A percentile compares a stretch with the other conserved stretches of the same genome.
phyloP scores from a whole-genome alignment of 2,329 filamentous ascomycete genomes.

The Fusarium sp. region DNA sequence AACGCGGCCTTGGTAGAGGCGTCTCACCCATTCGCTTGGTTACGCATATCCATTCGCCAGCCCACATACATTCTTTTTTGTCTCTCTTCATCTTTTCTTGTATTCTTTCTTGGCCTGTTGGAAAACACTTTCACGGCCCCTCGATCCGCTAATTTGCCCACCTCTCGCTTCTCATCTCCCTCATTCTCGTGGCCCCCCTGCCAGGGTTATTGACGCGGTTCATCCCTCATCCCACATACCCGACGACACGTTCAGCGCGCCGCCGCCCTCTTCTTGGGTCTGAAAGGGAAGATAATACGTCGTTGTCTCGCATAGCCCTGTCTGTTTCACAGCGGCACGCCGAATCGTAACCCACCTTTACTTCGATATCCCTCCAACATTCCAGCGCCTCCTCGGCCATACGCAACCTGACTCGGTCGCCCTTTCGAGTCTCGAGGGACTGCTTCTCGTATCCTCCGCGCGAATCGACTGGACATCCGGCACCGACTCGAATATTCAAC shows the following conservation, averaged over 20 bases:
- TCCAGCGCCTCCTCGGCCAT: conserved; percentile 16
- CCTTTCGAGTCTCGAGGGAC: conserved; percentile 10
- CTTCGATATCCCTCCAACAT: conserved; percentile 26
- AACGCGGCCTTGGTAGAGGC: conserved; percentile 39
- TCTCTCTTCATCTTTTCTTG: conserved; percentile 20
- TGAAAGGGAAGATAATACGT: not conserved
- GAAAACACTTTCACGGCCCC: not conserved
- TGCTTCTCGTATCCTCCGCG: not conserved
- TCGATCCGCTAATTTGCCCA: conserved; percentile 28
- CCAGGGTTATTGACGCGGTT: conserved; percentile 29
- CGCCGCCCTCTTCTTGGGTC: not conserved
- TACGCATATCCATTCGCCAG: conserved; percentile 36
- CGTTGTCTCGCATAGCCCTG: conserved; percentile 14
- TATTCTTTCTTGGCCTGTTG: conserved; percentile 6
- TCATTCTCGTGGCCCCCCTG: conserved; percentile 28
- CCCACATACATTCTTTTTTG: conserved; percentile 33
- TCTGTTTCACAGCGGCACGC: conserved; percentile 14
- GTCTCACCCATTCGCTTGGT: conserved; percentile 41
- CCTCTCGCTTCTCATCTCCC: conserved; percentile 27
- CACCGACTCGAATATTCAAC: not conserved
- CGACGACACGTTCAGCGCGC: conserved; percentile 10
- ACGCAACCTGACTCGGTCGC: conserved; percentile 17
- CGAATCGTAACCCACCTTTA: conserved; percentile 10
- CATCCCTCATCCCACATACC: conserved; percentile 22
- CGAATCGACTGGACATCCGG: not conserved